Evolutionary conservation across 139 green algal genomes (phyloP).

Genomic region (Asterochloris sp.): DNA sequence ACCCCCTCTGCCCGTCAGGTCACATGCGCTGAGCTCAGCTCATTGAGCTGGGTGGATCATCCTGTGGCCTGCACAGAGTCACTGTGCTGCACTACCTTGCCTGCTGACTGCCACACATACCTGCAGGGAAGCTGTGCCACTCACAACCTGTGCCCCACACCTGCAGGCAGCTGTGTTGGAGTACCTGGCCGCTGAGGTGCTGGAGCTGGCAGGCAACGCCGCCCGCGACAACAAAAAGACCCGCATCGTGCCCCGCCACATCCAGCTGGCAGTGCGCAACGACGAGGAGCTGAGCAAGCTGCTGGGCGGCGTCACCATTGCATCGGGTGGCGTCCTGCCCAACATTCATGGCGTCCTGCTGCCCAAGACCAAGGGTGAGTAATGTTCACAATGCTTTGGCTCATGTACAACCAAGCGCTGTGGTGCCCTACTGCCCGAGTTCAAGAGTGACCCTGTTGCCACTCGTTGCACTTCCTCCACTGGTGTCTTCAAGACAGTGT

Average conservation of each 20-base stretch:
- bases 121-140: constrained; percentile 46
- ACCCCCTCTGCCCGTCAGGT: too few species aligned
- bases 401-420: too few species aligned
- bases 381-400: neutral
- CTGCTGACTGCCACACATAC: too few species aligned
- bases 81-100: too few species aligned
- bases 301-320: constrained; percentile 69
- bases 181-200: constrained; percentile 78
- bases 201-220: constrained; percentile 69
- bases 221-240: constrained; percentile 82
- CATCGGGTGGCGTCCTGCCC: constrained; percentile 73
- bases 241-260: constrained; percentile 78
- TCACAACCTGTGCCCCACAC: constrained; percentile 56
- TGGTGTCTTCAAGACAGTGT: too few species aligned
- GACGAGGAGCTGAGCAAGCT: constrained; percentile 87
- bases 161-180: constrained; percentile 78
- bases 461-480: too few species aligned
- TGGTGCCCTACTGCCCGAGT: too few species aligned
- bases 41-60: too few species aligned
- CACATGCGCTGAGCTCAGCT: too few species aligned
- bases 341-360: constrained; percentile 84
- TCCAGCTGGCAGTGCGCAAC: constrained; percentile 90
- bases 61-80: too few species aligned
- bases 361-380: constrained; percentile 62
- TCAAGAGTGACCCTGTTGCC: too few species aligned